phyloP scores from a whole-genome alignment of 495 filamentous ascomycete species.

The Hyphodiscus hymeniophilus region DNA sequence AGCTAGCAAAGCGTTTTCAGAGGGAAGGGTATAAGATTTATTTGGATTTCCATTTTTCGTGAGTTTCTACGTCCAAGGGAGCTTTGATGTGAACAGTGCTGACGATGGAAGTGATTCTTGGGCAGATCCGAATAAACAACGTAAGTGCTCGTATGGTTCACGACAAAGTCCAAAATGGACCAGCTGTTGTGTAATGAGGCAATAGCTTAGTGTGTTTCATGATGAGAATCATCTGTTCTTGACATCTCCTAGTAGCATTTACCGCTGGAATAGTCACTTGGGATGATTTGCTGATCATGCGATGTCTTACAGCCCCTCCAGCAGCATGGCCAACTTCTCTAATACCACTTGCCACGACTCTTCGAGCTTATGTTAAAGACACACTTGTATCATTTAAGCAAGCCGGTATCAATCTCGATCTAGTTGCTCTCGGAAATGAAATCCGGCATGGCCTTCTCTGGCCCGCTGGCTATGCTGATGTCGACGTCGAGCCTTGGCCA shows the following conservation, averaged over 20 bases:
- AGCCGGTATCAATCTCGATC: conserved; percentile 25
- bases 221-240: too few relatives aligned
- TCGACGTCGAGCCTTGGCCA: conserved; percentile 21
- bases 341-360: conserved; percentile 11
- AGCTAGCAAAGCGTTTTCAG: conserved; percentile 27
- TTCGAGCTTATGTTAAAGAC: conserved; percentile 29
- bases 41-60: conserved; percentile 26
- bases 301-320: too few relatives aligned
- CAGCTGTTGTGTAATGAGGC: too few relatives aligned
- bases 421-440: conserved; percentile 37
- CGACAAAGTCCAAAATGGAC: too few relatives aligned
- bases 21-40: conserved; percentile 28
- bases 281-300: too few relatives aligned
- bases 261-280: too few relatives aligned
- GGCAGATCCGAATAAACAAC: too few relatives aligned
- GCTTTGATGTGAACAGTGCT: not conserved
- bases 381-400: conserved; percentile 26
- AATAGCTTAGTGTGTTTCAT: too few relatives aligned
- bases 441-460: conserved; percentile 39
- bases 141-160: too few relatives aligned
- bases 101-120: conserved; percentile 22
- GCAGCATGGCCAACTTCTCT: conserved; percentile 19
- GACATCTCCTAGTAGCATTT: too few relatives aligned
- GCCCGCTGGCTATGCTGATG: conserved; percentile 31
- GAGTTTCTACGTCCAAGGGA: conserved; percentile 6